A percentile compares a stretch with the other conserved stretches of the same genome.
Conservation (phyloP, 371 early-diverging fungal genomes). For the Sporodiniella umbellata region DNA sequence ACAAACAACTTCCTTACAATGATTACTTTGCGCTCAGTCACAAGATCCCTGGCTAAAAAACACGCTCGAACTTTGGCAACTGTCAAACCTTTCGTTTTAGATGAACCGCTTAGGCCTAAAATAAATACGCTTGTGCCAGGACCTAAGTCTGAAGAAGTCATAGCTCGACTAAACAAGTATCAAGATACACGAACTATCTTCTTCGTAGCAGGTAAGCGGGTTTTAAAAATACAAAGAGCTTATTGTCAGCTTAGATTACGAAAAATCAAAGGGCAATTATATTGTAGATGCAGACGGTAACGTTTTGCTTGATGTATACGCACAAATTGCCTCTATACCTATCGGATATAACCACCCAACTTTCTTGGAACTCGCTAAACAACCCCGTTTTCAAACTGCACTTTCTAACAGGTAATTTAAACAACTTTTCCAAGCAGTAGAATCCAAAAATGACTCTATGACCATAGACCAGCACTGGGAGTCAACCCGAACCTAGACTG, state of each 20-base stretch:
- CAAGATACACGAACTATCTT: slow-evolving; percentile 48
- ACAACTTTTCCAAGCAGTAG: too few species aligned
- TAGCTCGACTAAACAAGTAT: slow-evolving; percentile 30
- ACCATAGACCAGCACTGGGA: slow-evolving; percentile 66
- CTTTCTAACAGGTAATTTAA: slow-evolving; percentile 48
- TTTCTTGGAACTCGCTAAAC: slow-evolving; percentile 54
- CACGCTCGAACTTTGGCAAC: slow-evolving; percentile 6
- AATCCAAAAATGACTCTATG: too few species aligned
- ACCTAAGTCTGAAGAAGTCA: slow-evolving; percentile 34
- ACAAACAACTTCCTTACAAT: background rate
- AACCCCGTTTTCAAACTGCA: slow-evolving; percentile 55
- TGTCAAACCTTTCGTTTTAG: slow-evolving; percentile 10
- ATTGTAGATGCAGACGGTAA: slow-evolving; percentile 78
- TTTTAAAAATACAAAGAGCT: background rate
- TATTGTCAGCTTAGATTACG: slow-evolving; percentile 46
- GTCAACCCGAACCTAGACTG: slow-evolving; percentile 67
- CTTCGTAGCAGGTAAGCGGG: slow-evolving; percentile 52
- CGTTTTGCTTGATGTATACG: slow-evolving; percentile 63
- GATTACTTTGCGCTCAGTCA: background rate
- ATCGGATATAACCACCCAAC: slow-evolving; percentile 73
- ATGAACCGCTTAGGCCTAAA: slow-evolving; percentile 37
- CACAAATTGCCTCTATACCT: slow-evolving; percentile 78
- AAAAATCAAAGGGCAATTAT: slow-evolving; percentile 71
- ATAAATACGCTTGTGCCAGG: slow-evolving; percentile 44
- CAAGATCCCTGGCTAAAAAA: background rate